Conservation (phyloP, 805 yeast genomes). For the Vanderwaltozyma tropicalis region DNA sequence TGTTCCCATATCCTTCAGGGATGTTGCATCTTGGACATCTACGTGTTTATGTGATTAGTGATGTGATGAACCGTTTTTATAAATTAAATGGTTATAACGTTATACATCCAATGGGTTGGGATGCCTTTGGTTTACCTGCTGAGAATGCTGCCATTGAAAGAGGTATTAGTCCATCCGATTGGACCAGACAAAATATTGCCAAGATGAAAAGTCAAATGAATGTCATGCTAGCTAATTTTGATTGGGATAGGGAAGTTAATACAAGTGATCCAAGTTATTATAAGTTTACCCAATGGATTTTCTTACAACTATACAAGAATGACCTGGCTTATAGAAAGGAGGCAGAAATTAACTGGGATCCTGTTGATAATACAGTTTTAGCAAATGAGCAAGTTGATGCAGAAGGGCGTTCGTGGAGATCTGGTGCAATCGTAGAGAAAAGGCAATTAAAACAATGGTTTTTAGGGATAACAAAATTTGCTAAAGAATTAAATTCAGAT, state of each 20-base stretch:
- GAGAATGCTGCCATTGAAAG: conserved; percentile 95
- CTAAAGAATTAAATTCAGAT: conserved; percentile 56
- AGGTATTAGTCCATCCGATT: conserved; percentile 60
- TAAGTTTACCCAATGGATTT: conserved; percentile 85
- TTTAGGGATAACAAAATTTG: conserved; percentile 76
- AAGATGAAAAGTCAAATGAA: conserved; percentile 81
- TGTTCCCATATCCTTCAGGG: conserved; percentile 98
- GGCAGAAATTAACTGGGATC: conserved; percentile 97
- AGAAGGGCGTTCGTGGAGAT: conserved; percentile 89
- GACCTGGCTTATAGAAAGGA: conserved; percentile 79
- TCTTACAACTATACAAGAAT: conserved; percentile 56
- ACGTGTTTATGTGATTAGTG: conserved; percentile 86
- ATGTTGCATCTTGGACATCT: conserved; percentile 87
- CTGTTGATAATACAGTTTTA: conserved; percentile 84
- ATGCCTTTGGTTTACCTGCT: conserved; percentile 96
- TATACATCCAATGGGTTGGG: conserved; percentile 98
- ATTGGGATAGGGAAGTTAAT: conserved; percentile 84
- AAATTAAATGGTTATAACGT: conserved; percentile 69
- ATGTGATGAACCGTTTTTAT: conserved; percentile 68
- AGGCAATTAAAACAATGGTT: conserved; percentile 84
- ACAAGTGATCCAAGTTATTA: conserved; percentile 85
- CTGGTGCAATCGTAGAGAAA: conserved; percentile 91
- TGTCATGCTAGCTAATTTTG: conserved; percentile 73
- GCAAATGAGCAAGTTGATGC: conserved; percentile 95
- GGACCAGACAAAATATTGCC: conserved; percentile 76